These are phyloP conservation scores for Neurospora sp. DNA, from an alignment of 495 filamentous ascomycete genomes.

Conservation along the genomic window DNA sequence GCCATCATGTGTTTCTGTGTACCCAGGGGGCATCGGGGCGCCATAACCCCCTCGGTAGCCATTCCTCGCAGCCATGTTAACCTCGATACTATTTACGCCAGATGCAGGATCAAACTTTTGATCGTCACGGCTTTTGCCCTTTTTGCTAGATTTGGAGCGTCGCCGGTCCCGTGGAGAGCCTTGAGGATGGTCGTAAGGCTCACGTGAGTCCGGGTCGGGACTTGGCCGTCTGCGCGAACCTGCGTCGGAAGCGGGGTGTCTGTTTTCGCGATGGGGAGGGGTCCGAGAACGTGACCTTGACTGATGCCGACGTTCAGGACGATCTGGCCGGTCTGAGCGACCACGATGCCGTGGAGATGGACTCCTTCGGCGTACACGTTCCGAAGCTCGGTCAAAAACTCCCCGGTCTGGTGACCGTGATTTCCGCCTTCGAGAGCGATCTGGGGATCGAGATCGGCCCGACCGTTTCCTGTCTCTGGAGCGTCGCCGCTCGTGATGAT, in stretches of 20 bases:
- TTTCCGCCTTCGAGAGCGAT: slow-evolving; percentile 15
- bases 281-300: slow-evolving; percentile 28
- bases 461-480: slow-evolving; percentile 15
- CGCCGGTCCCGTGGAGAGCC: slow-evolving; percentile 27
- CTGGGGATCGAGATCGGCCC: slow-evolving; percentile 21
- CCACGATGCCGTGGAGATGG: slow-evolving; percentile 19
- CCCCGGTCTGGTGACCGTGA: slow-evolving; percentile 12
- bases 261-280: slow-evolving; percentile 17
- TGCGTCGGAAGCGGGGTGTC: slow-evolving; percentile 25
- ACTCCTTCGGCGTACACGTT: slow-evolving; percentile 4
- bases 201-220: slow-evolving; percentile 18
- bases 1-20: slow-evolving; percentile 22
- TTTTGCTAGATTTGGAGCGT: slow-evolving; percentile 27
- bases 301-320: slow-evolving; percentile 20
- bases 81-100: slow-evolving; percentile 39
- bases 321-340: slow-evolving; percentile 24
- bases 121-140: slow-evolving; percentile 26
- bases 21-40: slow-evolving; percentile 20
- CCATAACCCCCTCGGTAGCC: slow-evolving; percentile 32
- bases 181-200: slow-evolving; percentile 17
- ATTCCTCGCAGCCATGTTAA: slow-evolving; percentile 32
- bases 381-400: neutral
- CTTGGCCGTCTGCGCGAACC: slow-evolving; percentile 25
- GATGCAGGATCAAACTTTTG: slow-evolving; percentile 27
- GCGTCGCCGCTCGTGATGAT: slow-evolving; percentile 10